Conservation (phyloP, 768 basidiomycete genomes). For the Epithele typhae region DNA sequence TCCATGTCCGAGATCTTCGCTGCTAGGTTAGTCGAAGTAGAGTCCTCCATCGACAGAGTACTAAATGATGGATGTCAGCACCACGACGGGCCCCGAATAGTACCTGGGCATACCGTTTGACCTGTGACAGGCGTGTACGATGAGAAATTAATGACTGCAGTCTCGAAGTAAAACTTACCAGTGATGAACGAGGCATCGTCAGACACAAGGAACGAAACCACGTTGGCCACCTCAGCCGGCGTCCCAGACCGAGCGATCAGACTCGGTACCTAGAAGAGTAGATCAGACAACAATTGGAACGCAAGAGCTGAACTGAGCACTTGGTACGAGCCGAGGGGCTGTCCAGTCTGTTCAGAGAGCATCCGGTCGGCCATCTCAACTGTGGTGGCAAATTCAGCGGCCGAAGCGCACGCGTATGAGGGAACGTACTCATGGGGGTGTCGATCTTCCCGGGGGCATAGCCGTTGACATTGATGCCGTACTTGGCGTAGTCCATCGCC, state of each 20-base stretch:
- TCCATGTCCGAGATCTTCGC: too few relatives aligned
- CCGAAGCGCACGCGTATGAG: too few relatives aligned
- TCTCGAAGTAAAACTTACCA: constrained; percentile 10
- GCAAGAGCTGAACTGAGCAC: too few relatives aligned
- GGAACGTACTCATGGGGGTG: constrained; percentile 13
- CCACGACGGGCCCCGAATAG: too few relatives aligned
- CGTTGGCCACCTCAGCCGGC: constrained; percentile 29
- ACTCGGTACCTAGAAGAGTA: too few relatives aligned
- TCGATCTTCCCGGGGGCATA: constrained; percentile 26
- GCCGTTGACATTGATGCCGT: constrained; percentile 27
- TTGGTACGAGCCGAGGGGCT: constrained; percentile 10
- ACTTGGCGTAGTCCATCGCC: constrained; percentile 22
- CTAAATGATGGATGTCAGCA: too few relatives aligned
- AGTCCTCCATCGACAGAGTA: constrained; percentile 14
- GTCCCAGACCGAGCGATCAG: too few relatives aligned
- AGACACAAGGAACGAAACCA: constrained; percentile 28
- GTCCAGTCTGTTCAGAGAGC: constrained; percentile 8
- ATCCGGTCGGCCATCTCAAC: constrained; percentile 12
- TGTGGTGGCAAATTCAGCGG: too few relatives aligned
- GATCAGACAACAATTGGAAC: too few relatives aligned
- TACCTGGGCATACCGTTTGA: constrained; percentile 4
- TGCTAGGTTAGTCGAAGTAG: constrained; percentile 14
- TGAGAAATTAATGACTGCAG: not conserved
- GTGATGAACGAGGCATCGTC: constrained; percentile 28
- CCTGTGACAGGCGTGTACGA: not conserved